A percentile compares a stretch with the other conserved stretches of the same genome.
These are phyloP conservation scores for Amanita molliuscula DNA, from an alignment of 768 basidiomycete species.

Conservation along the genomic window DNA sequence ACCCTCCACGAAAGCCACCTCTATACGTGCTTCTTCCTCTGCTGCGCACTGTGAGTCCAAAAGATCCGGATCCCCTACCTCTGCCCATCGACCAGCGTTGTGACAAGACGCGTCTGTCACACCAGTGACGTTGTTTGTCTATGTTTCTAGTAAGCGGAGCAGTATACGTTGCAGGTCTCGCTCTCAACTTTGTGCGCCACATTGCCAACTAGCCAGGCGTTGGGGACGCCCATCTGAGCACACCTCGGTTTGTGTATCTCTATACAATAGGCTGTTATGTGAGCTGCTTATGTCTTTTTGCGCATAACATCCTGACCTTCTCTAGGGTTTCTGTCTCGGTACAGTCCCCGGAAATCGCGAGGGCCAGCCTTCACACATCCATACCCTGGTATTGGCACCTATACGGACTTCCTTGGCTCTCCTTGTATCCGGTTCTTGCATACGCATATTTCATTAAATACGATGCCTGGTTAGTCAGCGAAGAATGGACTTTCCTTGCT, in stretches of 20 bases:
- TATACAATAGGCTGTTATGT: neutral
- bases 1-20: slow-evolving; percentile 34
- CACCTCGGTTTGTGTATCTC: neutral
- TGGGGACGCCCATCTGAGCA: neutral
- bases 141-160: neutral
- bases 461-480: slow-evolving; percentile 82
- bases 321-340: slow-evolving; percentile 41
- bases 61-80: slow-evolving; percentile 40
- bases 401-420: slow-evolving; percentile 71
- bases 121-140: neutral
- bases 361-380: slow-evolving; percentile 54
- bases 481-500: slow-evolving; percentile 97
- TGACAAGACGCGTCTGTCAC: slow-evolving; percentile 13
- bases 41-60: slow-evolving; percentile 47
- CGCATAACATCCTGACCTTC: slow-evolving; percentile 3
- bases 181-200: neutral
- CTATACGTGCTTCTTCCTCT: slow-evolving; percentile 37
- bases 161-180: neutral
- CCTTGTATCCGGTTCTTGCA: slow-evolving; percentile 70
- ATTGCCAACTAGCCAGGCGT: neutral
- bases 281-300: neutral
- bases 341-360: slow-evolving; percentile 55
- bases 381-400: slow-evolving; percentile 63
- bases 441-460: slow-evolving; percentile 91
- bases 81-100: slow-evolving; percentile 28